phyloP scores from a whole-genome alignment of 805 yeast genomes.

The Schwanniomyces vanrijiae region DNA sequence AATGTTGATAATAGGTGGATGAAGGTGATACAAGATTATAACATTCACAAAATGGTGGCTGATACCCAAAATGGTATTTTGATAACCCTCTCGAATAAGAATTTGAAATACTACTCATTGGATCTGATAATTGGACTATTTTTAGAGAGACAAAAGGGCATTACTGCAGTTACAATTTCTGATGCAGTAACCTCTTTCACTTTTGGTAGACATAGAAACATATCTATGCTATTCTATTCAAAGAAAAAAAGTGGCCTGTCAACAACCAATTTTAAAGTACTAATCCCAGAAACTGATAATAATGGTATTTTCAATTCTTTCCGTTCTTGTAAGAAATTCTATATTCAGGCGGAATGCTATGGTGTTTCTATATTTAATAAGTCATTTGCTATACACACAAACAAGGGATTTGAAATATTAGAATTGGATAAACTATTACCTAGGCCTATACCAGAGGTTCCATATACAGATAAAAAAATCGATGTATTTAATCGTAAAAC shows the following conservation, averaged over 20 bases:
- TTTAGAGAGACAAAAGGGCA: constrained; percentile 36
- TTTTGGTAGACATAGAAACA: constrained; percentile 67
- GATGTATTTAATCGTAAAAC: constrained; percentile 31
- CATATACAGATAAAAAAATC: constrained; percentile 20
- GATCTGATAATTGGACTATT: constrained; percentile 63
- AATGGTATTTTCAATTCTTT: constrained; percentile 44
- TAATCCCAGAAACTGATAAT: constrained; percentile 57
- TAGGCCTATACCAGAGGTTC: constrained; percentile 57
- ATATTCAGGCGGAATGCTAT: constrained; percentile 54
- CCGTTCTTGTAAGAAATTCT: constrained; percentile 44
- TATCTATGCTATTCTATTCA: constrained; percentile 56
- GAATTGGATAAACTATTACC: constrained; percentile 59
- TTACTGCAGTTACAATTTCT: constrained; percentile 50
- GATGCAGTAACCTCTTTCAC: constrained; percentile 58
- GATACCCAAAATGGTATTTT: constrained; percentile 55
- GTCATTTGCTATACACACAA: constrained; percentile 65
- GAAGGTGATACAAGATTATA: constrained; percentile 50
- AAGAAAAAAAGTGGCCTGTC: constrained; percentile 46
- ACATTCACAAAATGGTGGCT: constrained; percentile 61
- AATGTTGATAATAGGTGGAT: constrained; percentile 53
- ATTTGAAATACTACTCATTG: constrained; percentile 60
- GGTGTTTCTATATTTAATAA: constrained; percentile 65
- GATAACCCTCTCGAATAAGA: constrained; percentile 57
- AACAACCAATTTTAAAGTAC: constrained; percentile 56
- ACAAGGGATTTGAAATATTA: constrained; percentile 65